A percentile compares a stretch with the other conserved stretches of the same genome.
Conservation (phyloP, 805 yeast genomes). For the Ogataea corticis region DNA sequence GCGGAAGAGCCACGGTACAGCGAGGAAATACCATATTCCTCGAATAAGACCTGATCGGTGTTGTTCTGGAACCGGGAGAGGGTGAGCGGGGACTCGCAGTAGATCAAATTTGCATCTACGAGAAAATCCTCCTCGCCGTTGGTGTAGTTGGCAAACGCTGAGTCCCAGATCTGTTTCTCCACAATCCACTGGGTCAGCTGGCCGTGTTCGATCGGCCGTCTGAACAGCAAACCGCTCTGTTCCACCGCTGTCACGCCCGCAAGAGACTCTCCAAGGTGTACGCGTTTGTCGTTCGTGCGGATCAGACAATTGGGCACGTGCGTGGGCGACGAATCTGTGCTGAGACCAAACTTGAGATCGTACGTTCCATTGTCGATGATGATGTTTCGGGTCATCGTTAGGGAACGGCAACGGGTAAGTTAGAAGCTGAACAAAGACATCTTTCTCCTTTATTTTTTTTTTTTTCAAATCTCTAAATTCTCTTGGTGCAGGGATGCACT, state of each 20-base stretch:
- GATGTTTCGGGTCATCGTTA: constrained; percentile 32
- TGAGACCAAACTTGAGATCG: constrained; percentile 66
- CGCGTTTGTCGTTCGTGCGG: constrained; percentile 71
- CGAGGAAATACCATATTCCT: constrained; percentile 80
- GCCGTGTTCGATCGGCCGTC: constrained; percentile 87
- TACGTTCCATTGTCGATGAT: constrained; percentile 91
- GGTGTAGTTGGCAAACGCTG: constrained; percentile 48
- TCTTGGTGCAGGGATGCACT: background rate
- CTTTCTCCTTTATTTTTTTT: too few relatives aligned
- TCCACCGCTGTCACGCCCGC: constrained; percentile 51
- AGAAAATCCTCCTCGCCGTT: constrained; percentile 41
- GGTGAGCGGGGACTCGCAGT: constrained; percentile 81
- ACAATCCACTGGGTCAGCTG: constrained; percentile 90
- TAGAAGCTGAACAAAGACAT: too few relatives aligned
- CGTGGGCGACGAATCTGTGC: constrained; percentile 44
- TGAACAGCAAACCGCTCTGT: constrained; percentile 68
- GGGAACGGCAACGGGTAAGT: background rate
- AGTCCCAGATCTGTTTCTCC: constrained; percentile 89
- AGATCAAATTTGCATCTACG: constrained; percentile 58
- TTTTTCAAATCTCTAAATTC: background rate
- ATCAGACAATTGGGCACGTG: constrained; percentile 69
- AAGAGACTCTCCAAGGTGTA: constrained; percentile 63
- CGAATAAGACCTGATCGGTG: constrained; percentile 90
- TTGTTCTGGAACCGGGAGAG: constrained; percentile 79
- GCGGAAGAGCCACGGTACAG: constrained; percentile 67